These are phyloP conservation scores for Jacaranda copaia DNA, from an alignment of 257 asterid genomes.

Conservation along the genomic window DNA sequence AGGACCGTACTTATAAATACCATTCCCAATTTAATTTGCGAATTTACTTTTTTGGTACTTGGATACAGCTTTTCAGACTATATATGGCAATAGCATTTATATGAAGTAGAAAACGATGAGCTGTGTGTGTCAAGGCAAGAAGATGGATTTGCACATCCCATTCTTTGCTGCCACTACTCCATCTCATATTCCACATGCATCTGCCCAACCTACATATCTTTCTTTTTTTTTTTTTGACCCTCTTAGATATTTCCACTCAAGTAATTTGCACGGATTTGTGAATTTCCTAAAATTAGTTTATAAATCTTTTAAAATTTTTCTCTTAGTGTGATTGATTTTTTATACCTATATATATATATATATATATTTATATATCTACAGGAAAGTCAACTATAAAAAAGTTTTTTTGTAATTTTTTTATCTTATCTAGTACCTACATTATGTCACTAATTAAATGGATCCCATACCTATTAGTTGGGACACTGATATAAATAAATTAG, in stretches of 20 bases:
- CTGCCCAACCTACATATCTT: background rate
- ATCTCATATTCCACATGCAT: slow-evolving; percentile 36
- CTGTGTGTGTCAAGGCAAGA: slow-evolving; percentile 34
- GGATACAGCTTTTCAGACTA: background rate
- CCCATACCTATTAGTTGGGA: slow-evolving; percentile 44
- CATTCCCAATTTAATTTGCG: background rate
- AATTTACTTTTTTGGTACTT: background rate
- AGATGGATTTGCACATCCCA: slow-evolving; percentile 36
- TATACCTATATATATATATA: no score
- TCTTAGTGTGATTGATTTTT: no score
- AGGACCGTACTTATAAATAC: background rate
- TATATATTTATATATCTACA: no score
- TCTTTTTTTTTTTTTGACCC: slow-evolving; percentile 21
- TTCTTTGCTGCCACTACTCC: slow-evolving; percentile 15
- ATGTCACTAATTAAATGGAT: slow-evolving; percentile 40
- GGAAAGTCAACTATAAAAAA: slow-evolving; percentile 36
- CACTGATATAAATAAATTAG: slow-evolving; percentile 24
- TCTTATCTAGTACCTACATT: slow-evolving; percentile 34
- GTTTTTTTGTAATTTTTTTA: slow-evolving; percentile 19
- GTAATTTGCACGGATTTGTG: background rate
- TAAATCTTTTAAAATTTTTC: no score
- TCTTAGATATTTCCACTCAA: slow-evolving; percentile 9
- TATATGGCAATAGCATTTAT: background rate
- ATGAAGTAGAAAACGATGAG: slow-evolving; percentile 15
- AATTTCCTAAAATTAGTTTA: background rate